Evolutionary conservation across 2,329 filamentous ascomycete genomes (phyloP).

Genomic region (Fusarium devonianum): DNA sequence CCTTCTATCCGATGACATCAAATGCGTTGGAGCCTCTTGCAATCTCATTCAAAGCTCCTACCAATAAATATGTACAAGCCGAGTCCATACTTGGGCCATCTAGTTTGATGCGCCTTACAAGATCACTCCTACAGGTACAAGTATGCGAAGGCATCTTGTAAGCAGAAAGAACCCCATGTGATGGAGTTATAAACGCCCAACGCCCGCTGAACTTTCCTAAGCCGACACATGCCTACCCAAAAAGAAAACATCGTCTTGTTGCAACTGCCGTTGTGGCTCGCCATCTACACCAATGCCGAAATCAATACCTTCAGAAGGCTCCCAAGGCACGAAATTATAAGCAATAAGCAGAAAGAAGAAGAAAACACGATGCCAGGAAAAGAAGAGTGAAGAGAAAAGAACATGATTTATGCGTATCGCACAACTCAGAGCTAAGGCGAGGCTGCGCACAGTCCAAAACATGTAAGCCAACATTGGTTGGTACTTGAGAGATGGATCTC

Average conservation of each 20-base stretch:
- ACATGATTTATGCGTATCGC: background rate
- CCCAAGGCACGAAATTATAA: constrained; percentile 20
- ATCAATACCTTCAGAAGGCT: constrained; percentile 2
- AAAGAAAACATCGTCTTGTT: constrained; percentile 6
- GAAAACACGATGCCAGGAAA: background rate
- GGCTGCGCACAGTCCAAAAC: no score
- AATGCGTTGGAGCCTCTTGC: background rate
- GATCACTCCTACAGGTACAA: constrained; percentile 10
- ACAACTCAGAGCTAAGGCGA: no score
- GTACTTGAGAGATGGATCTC: no score
- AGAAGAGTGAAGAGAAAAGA: constrained; percentile 4
- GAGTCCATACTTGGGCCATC: constrained; percentile 19
- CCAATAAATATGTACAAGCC: constrained; percentile 14
- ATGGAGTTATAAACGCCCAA: constrained; percentile 22
- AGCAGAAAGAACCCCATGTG: constrained; percentile 10
- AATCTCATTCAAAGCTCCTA: background rate
- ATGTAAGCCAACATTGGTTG: no score
- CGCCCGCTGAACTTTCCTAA: constrained; percentile 34
- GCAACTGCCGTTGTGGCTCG: constrained; percentile 25
- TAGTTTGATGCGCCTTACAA: constrained; percentile 26
- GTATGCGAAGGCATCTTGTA: constrained; percentile 15
- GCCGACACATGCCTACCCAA: constrained; percentile 12
- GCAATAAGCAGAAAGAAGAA: constrained; percentile 7
- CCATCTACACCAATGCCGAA: constrained; percentile 24
- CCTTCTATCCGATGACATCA: constrained; percentile 13